Evolutionary conservation across 495 filamentous ascomycete species (phyloP).

Genomic region (Echria macrotheca): DNA sequence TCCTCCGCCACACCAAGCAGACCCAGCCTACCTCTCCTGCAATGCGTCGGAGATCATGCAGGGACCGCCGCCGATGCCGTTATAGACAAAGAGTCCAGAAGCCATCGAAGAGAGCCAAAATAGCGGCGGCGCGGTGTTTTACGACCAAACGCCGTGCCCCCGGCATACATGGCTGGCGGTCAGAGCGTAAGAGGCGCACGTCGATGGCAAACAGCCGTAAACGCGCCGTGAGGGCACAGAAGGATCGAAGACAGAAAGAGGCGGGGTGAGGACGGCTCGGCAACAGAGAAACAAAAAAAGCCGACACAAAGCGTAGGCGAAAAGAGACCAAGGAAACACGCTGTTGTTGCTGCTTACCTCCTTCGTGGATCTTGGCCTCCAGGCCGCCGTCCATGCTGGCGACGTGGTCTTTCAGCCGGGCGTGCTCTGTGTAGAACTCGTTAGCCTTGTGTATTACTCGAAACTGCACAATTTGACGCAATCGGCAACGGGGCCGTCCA

Average conservation of each 20-base stretch:
- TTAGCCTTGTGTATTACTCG: slow-evolving; percentile 19
- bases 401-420: slow-evolving; percentile 87
- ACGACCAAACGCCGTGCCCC: too few relatives aligned
- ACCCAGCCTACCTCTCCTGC: neutral
- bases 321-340: slow-evolving; percentile 3
- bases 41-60: slow-evolving; percentile 26
- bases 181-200: slow-evolving; percentile 1
- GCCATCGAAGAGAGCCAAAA: neutral
- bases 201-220: slow-evolving; percentile 5
- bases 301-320: slow-evolving; percentile 35
- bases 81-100: slow-evolving; percentile 1
- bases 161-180: slow-evolving; percentile 1
- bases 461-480: too few relatives aligned
- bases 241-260: neutral
- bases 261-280: neutral
- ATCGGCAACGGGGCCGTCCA: too few relatives aligned
- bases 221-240: neutral
- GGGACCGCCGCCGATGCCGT: slow-evolving; percentile 4
- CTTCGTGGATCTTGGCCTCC: slow-evolving; percentile 89
- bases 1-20: neutral
- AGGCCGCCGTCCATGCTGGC: slow-evolving; percentile 81
- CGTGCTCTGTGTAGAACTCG: slow-evolving; percentile 62
- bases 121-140: neutral
- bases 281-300: slow-evolving; percentile 14
- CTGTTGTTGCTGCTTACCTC: slow-evolving; percentile 55